A percentile compares a stretch with the other conserved stretches of the same genome.
Conservation (phyloP, 2,329 filamentous ascomycete genomes). For the Botrytis fragariae region DNA sequence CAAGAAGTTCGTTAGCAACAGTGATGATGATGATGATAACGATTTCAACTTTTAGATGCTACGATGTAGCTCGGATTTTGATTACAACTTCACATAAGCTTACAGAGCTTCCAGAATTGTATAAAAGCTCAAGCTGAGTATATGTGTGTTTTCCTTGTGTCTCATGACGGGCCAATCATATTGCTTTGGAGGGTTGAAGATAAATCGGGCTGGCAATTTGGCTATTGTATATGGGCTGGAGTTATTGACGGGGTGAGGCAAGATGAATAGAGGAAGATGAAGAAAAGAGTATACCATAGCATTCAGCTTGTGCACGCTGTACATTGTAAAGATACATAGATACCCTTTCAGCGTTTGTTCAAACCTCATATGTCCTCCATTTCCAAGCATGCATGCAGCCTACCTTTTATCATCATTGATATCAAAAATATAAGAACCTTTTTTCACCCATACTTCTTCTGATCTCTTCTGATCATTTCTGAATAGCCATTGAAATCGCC, state of each 20-base stretch:
- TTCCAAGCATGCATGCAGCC: not conserved
- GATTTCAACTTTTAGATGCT: constrained; percentile 5
- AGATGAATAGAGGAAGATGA: not conserved
- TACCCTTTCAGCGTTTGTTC: not conserved
- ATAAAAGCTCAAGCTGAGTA: not conserved
- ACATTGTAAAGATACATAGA: not conserved
- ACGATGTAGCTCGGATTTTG: not conserved
- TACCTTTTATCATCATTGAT: not conserved
- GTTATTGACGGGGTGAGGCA: not conserved
- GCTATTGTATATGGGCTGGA: not conserved
- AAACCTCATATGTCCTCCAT: not conserved
- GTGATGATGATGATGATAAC: constrained; percentile 33
- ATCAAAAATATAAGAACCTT: not conserved
- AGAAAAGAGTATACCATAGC: not conserved
- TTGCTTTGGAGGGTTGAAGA: not conserved
- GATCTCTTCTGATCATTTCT: not conserved
- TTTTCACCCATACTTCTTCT: not conserved
- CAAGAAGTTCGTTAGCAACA: constrained; percentile 53
- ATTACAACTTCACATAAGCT: not conserved
- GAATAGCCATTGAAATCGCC: not conserved
- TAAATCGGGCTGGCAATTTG: not conserved
- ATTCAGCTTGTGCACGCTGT: not conserved
- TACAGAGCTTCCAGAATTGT: not conserved
- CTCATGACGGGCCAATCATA: not conserved
- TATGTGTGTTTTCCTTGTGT: not conserved